Evolutionary conservation across 129 eudicot species (phyloP).

Genomic region (Flaveria trinervia): DNA sequence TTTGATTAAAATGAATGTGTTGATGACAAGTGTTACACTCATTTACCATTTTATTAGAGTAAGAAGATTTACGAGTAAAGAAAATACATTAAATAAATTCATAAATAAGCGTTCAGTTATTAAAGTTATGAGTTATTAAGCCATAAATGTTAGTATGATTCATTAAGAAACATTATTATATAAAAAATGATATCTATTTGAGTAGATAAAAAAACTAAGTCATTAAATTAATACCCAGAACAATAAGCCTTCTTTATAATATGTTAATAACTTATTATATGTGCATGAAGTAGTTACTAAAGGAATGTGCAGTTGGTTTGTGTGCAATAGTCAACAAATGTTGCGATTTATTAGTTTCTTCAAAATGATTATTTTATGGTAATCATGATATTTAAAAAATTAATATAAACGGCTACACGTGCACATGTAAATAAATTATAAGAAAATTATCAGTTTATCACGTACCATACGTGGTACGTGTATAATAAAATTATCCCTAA

Average conservation of each 20-base stretch:
- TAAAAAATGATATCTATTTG: background rate
- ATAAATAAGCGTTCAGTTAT: no score
- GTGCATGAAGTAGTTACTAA: constrained; percentile 9
- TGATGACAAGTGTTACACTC: no score
- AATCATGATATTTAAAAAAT: background rate
- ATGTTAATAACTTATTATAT: background rate
- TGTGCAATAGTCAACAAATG: constrained; percentile 35
- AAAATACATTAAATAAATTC: no score
- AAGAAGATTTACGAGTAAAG: no score
- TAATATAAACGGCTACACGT: background rate
- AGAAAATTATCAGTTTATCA: no score
- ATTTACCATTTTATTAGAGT: no score
- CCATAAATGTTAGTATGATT: background rate
- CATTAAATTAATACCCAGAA: constrained; percentile 7
- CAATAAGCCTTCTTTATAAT: background rate
- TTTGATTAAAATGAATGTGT: no score
- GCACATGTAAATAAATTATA: background rate
- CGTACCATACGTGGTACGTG: no score
- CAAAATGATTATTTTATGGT: background rate
- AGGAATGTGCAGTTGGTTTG: constrained; percentile 12
- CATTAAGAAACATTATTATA: background rate
- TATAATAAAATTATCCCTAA: no score
- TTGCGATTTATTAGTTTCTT: constrained; percentile 12
- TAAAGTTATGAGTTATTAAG: background rate
- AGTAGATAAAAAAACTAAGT: background rate